Evolutionary conservation across 2,329 filamentous ascomycete species (phyloP), one percentile per base, ranked within the genome.

Genomic region (Penicillium sp.): DNA sequence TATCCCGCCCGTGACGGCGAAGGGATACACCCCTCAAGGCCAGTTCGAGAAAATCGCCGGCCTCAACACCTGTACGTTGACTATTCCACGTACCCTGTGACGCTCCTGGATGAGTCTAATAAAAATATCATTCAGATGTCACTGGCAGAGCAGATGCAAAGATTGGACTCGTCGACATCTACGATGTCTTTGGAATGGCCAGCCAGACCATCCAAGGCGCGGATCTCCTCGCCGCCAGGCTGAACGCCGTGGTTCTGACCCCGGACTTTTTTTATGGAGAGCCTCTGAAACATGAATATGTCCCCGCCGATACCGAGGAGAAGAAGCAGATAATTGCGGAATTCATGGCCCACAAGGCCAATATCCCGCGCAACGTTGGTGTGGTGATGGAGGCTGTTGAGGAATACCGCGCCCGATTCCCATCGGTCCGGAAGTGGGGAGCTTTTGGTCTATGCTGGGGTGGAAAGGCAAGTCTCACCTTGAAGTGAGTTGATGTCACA

Each of bases 361-460:
- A 72, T 19, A 61, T 77, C 6, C 54, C 54, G 0, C 62, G 62
- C 7, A 77, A 73, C 45, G 61, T 75, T 9, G 69, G 67, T 6
- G 72, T 71, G 35, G 57, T 83, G 30, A 58, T 76, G 19, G 64
- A 65, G 10, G 65, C 79, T 1, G 68, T 79, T 2, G 64, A 83
- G 67, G 83, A 84, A 17, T 78, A 85, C 42, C 78, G 82, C 70
- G 80, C 77, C 4, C 81, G 83, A 70, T 84, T 86, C 72, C 80
- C 85, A 0, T 76, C 77, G 24, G 82, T 91, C 66, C 81, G 83
- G 72, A 84, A 82, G 56, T 88, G 86, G 82, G 88, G 79, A n/a
- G 79, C 87, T 55, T 68, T 89, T 47, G 89, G 89, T 76, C 85
- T 84, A 76, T 91, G 89, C 80, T 91, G 88, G 88, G 89, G 89